phyloP scores from a whole-genome alignment of 495 filamentous ascomycete species.

The Bathelium albidoporum region DNA sequence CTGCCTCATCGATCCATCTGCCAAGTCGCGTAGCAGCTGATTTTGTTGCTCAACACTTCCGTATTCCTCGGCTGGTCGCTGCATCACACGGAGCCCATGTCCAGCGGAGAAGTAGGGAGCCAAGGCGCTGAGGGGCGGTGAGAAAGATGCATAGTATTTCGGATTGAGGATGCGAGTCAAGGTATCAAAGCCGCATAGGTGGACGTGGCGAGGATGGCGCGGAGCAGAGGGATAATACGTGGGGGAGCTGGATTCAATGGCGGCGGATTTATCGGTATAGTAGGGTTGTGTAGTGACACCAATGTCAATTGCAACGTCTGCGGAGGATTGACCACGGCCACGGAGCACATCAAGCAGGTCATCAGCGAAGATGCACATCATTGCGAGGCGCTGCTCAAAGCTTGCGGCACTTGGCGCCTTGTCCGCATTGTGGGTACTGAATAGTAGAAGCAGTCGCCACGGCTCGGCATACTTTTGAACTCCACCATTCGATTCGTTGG shows the following conservation, averaged over 20 bases:
- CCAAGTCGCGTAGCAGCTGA: conserved; percentile 27
- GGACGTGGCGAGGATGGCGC: conserved; percentile 49
- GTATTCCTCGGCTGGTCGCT: conserved; percentile 47
- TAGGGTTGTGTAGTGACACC: conserved; percentile 73
- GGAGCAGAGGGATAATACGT: conserved; percentile 41
- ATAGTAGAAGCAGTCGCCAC: conserved; percentile 62
- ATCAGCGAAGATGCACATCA: conserved; percentile 75
- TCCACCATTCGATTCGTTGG: conserved; percentile 5
- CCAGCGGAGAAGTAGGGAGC: conserved; percentile 55
- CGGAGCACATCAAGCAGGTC: conserved; percentile 37
- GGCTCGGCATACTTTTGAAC: conserved; percentile 13
- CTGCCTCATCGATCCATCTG: conserved; percentile 35
- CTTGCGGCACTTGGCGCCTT: conserved; percentile 74
- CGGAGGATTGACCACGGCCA: neutral
- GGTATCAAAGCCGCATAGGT: conserved; percentile 83
- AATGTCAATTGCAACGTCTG: conserved; percentile 51
- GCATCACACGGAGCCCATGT: conserved; percentile 61
- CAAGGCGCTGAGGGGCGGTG: conserved; percentile 43
- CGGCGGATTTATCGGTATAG: conserved; percentile 73
- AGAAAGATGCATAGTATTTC: conserved; percentile 66
- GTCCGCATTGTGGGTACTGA: conserved; percentile 87
- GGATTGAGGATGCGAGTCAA: conserved; percentile 70
- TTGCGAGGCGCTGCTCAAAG: conserved; percentile 70
- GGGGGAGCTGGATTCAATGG: conserved; percentile 39
- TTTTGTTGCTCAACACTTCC: conserved; percentile 29